Evolutionary conservation across 2,329 filamentous ascomycete species (phyloP).

Genomic region (Septoria petroselini): DNA sequence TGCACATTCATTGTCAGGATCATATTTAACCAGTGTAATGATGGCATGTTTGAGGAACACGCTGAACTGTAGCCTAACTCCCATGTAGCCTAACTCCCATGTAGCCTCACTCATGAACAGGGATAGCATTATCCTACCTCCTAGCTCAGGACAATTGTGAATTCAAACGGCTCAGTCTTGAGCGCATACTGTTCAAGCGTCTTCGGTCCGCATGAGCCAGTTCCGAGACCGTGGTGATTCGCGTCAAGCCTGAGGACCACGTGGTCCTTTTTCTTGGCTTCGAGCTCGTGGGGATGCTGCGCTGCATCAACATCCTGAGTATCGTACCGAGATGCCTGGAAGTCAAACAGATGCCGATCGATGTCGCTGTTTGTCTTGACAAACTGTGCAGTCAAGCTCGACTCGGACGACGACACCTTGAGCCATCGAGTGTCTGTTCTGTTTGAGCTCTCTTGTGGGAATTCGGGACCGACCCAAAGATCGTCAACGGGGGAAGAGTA

Average conservation of each 20-base stretch:
- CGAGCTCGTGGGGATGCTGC: conserved; percentile 62
- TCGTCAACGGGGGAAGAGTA: conserved; percentile 42
- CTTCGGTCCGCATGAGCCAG: conserved; percentile 60
- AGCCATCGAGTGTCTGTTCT: conserved; percentile 60
- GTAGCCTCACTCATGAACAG: not conserved
- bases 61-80: no score
- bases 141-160: conserved; percentile 28
- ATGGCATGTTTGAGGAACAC: no score
- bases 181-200: conserved; percentile 44
- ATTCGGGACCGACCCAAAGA: conserved; percentile 60
- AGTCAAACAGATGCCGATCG: conserved; percentile 39
- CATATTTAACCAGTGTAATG: no score
- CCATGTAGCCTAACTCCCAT: no score
- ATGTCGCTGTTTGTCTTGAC: conserved; percentile 22
- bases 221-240: conserved; percentile 36
- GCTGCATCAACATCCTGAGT: conserved; percentile 55
- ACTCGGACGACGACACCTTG: conserved; percentile 1
- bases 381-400: conserved; percentile 33
- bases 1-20: no score
- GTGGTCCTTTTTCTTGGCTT: conserved; percentile 54
- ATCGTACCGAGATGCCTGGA: conserved; percentile 56
- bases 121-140: no score
- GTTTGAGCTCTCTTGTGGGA: conserved; percentile 67
- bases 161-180: conserved; percentile 40
- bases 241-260: conserved; percentile 59